Evolutionary conservation across 73 alveolate genomes (phyloP).

Genomic region (Stentor coeruleus): DNA sequence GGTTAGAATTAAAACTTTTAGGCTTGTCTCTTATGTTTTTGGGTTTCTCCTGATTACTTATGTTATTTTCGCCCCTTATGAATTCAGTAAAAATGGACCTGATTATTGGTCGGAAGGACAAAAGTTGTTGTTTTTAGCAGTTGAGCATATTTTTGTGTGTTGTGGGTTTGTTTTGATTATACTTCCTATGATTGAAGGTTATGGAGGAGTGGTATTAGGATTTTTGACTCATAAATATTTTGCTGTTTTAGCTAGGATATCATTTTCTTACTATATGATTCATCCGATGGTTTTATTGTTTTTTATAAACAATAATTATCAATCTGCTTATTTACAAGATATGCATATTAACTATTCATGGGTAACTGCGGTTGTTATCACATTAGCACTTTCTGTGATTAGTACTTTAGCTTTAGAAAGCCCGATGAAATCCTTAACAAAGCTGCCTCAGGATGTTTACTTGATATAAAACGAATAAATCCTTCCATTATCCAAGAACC

Average conservation of each 20-base stretch:
- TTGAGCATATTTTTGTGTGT: neutral
- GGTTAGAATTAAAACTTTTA: neutral
- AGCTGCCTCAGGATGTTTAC: slow-evolving; percentile 46
- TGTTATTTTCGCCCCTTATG: neutral
- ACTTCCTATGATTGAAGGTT: neutral
- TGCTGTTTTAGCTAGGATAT: neutral
- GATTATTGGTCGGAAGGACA: neutral
- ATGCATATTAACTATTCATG: neutral
- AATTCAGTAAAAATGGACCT: neutral
- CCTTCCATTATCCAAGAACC: slow-evolving; percentile 55
- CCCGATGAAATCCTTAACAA: slow-evolving; percentile 35
- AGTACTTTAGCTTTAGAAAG: neutral
- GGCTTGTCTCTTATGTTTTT: neutral
- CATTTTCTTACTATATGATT: neutral
- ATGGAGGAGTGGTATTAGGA: neutral
- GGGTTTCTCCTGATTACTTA: neutral
- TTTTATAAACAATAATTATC: neutral
- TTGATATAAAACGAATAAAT: slow-evolving; percentile 24
- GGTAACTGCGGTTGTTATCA: neutral
- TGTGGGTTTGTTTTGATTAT: neutral
- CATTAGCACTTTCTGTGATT: neutral
- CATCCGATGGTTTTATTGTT: neutral
- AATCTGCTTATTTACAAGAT: neutral
- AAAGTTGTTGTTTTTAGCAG: neutral
- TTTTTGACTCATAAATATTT: neutral